These are phyloP conservation scores for Sistotremastrum suecicum DNA, from an alignment of 768 basidiomycete genomes.

Conservation along the genomic window DNA sequence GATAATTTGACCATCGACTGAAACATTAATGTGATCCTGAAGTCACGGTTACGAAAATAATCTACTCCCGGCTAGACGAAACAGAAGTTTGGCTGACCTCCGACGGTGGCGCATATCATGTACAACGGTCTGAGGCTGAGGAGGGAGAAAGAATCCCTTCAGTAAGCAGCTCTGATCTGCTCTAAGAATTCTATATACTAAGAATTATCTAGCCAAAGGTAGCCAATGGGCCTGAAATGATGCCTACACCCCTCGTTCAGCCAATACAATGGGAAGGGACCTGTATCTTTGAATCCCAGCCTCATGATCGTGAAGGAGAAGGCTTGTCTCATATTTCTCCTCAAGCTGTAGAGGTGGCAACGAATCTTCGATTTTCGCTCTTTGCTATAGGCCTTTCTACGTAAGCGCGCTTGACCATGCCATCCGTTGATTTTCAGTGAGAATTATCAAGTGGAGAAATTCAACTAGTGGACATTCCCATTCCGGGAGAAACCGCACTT, in stretches of 20 bases:
- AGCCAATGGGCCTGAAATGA: not conserved
- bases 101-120: slow-evolving; percentile 72
- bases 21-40: not conserved
- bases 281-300: slow-evolving; percentile 62
- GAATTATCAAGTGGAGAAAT: slow-evolving; percentile 29
- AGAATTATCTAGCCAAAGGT: not conserved
- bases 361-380: slow-evolving; percentile 73
- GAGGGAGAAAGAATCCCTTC: slow-evolving; percentile 5
- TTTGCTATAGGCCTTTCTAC: slow-evolving; percentile 47
- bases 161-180: not conserved
- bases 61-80: slow-evolving; percentile 39
- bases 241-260: not conserved
- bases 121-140: slow-evolving; percentile 38
- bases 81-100: slow-evolving; percentile 78
- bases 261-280: slow-evolving; percentile 50
- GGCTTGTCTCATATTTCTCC: slow-evolving; percentile 25
- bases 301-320: slow-evolving; percentile 71
- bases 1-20: not conserved
- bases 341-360: slow-evolving; percentile 46
- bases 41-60: slow-evolving; percentile 60
- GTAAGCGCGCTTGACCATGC: not conserved
- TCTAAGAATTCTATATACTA: slow-evolving; percentile 1
- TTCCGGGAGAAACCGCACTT: too few species aligned
- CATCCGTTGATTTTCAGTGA: not conserved
- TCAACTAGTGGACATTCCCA: slow-evolving; percentile 25